phyloP scores from a whole-genome alignment of 495 filamentous ascomycete species.

The Lineolata rhizophorae region DNA sequence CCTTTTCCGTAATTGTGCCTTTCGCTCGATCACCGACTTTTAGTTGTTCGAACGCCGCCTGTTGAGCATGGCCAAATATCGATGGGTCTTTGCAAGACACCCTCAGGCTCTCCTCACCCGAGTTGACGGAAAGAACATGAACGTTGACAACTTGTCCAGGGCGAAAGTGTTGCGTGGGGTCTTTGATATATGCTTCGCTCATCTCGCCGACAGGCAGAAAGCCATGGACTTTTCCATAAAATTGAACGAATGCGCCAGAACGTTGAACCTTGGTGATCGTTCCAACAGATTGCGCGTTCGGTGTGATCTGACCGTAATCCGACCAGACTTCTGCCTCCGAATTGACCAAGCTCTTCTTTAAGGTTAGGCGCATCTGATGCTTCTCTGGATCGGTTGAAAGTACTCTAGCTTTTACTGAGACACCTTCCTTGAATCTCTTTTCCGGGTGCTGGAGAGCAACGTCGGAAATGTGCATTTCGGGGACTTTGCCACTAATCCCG shows the following conservation, averaged over 20 bases:
- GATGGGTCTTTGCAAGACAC: slow-evolving; percentile 86
- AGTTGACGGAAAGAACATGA: slow-evolving; percentile 57
- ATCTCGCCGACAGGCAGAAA: slow-evolving; percentile 89
- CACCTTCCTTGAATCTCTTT: slow-evolving; percentile 80
- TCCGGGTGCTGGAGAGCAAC: slow-evolving; percentile 76
- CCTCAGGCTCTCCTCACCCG: slow-evolving; percentile 42
- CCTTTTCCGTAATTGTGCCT: slow-evolving; percentile 69
- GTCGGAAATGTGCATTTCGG: slow-evolving; percentile 75
- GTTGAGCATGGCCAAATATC: slow-evolving; percentile 49
- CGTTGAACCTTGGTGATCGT: slow-evolving; percentile 60
- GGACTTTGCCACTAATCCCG: slow-evolving; percentile 66
- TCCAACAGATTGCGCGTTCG: slow-evolving; percentile 56
- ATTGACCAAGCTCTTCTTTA: slow-evolving; percentile 89
- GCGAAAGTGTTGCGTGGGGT: slow-evolving; percentile 73
- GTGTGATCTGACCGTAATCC: slow-evolving; percentile 43
- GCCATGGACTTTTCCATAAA: slow-evolving; percentile 60
- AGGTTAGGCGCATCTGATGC: slow-evolving; percentile 60
- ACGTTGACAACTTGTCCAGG: slow-evolving; percentile 79
- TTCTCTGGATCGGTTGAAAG: slow-evolving; percentile 58
- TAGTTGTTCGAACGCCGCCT: slow-evolving; percentile 48
- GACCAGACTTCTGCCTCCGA: slow-evolving; percentile 55
- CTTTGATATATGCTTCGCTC: slow-evolving; percentile 87
- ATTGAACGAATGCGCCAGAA: slow-evolving; percentile 76
- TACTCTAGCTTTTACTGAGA: slow-evolving; percentile 62
- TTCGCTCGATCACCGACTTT: slow-evolving; percentile 46